Conservation (phyloP, 202 grass and related monocot genomes). For the Hordeum pubiflorum region DNA sequence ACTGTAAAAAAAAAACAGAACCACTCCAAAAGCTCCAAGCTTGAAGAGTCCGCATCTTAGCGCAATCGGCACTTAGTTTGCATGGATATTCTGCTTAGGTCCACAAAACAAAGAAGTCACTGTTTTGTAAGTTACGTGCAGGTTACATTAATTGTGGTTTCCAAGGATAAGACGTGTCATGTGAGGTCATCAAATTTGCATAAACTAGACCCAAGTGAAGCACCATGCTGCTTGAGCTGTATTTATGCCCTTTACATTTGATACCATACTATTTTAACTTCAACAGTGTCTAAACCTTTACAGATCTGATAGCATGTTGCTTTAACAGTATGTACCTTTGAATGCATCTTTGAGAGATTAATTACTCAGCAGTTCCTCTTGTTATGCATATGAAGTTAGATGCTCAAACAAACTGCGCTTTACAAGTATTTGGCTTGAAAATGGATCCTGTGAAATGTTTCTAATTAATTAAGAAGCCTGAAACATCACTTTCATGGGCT, state of each 20-base stretch:
- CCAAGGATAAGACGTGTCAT: too few relatives aligned
- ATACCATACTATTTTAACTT: background rate
- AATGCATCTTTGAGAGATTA: conserved; percentile 24
- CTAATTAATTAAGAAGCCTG: background rate
- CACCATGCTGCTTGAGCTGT: conserved; percentile 21
- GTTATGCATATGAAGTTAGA: conserved; percentile 23
- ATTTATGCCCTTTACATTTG: conserved; percentile 16
- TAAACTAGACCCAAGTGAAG: background rate
- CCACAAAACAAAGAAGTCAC: background rate
- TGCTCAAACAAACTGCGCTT: conserved; percentile 20
- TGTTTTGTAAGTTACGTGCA: background rate
- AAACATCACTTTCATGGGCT: conserved; percentile 12
- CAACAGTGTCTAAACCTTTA: background rate
- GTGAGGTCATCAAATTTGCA: background rate
- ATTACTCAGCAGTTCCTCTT: conserved; percentile 1
- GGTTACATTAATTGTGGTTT: background rate
- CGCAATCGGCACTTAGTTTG: background rate
- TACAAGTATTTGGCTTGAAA: background rate
- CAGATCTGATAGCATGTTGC: conserved; percentile 16
- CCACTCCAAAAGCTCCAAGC: background rate
- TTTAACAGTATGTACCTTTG: conserved; percentile 21
- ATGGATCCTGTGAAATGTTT: too few relatives aligned
- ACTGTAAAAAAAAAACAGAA: background rate
- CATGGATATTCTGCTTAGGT: background rate
- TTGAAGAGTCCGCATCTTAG: background rate